A percentile compares a stretch with the other conserved stretches of the same genome.
Evolutionary conservation across 2,329 filamentous ascomycete species (phyloP).

Genomic region (Emmonsiellopsis sp.): DNA sequence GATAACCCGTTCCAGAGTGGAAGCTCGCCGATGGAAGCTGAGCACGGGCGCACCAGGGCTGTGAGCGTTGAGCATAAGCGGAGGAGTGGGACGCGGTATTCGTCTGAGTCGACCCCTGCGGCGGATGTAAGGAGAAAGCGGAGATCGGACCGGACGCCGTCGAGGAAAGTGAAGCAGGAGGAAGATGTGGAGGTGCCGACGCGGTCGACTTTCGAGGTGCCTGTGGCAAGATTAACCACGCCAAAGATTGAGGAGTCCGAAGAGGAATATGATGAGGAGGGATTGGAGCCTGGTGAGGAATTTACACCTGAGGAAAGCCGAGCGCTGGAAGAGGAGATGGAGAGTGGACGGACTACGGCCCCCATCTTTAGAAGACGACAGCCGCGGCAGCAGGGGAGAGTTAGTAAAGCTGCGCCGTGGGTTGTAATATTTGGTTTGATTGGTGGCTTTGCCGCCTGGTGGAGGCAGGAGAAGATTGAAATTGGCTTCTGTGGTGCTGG

Average conservation of each 20-base stretch:
- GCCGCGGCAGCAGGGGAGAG: conserved; percentile 30
- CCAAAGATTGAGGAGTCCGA: conserved; percentile 32
- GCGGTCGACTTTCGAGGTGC: conserved; percentile 51
- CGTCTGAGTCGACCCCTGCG: conserved; percentile 19
- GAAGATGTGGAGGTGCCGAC: conserved; percentile 46
- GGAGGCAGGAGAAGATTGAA: conserved; percentile 88
- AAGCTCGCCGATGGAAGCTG: conserved; percentile 54
- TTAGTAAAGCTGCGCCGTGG: conserved; percentile 56
- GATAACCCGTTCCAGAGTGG: conserved; percentile 93
- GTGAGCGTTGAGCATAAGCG: conserved; percentile 36
- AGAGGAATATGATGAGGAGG: conserved; percentile 42
- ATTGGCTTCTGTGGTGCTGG: conserved; percentile 92
- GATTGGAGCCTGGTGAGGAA: conserved; percentile 69
- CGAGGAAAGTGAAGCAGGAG: conserved; percentile 37
- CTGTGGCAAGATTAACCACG: conserved; percentile 35
- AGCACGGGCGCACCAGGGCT: conserved; percentile 35
- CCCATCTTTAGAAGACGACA: conserved; percentile 2
- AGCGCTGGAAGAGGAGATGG: conserved; percentile 63
- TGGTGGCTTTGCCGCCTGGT: conserved; percentile 68
- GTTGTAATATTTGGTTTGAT: conserved; percentile 63
- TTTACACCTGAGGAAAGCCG: conserved; percentile 88
- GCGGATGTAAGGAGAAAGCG: conserved; percentile 12
- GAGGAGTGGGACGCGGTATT: conserved; percentile 41
- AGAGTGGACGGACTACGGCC: conserved; percentile 39
- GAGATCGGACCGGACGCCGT: conserved; percentile 24